Evolutionary conservation across 306 rosid genomes (phyloP), one percentile per base, ranked within the genome.

Genomic region (Castanospermum australe): DNA sequence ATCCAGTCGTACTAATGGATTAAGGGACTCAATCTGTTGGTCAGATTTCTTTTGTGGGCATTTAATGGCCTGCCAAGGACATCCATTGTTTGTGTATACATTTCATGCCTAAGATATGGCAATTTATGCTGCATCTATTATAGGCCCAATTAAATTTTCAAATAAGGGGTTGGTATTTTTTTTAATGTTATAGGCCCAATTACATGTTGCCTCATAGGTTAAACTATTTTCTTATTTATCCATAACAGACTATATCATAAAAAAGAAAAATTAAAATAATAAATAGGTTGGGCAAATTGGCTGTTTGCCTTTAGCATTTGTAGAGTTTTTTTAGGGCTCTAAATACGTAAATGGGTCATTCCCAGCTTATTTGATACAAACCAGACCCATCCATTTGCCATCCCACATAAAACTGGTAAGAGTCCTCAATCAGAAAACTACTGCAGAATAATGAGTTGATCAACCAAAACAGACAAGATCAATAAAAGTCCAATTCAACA

Each of bases 391-490:
- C 25, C 18, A 7, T 66, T 74, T 55, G 25, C 62, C 32, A 64
- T 24, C 24, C 32, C 28, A 56, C 4, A 47, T 57, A 75, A 73
- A 73, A 45, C 13, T 12, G 36, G 36, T 67, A 75, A 57, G 45
- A 59, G 9, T 6, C 24, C 47, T 60, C 59, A 9, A 59, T 63
- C 50, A 71, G 55, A 62, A 75, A 80, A 42, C 68, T 66, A 67
- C 20, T 30, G 54, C 45, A 33, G 55, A 64, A 66, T 30, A 45
- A 54, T 63, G 56, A 18, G 71, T 62, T 55, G 74, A 70, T 30
- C 64, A 73, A 56, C 65, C 28, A 79, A 50, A 30, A 20, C 55
- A 36, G 81, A 48, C 5, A 20, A 35, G n/a, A 48, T 44, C 41
- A 55, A 28, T 22, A 39, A 22, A 57, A 48, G 57, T 41, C 18